A percentile compares a stretch with the other conserved stretches of the same genome.
phyloP scores from a whole-genome alignment of 208 protist genomes.

The Blastocrithidia nonstop region DNA sequence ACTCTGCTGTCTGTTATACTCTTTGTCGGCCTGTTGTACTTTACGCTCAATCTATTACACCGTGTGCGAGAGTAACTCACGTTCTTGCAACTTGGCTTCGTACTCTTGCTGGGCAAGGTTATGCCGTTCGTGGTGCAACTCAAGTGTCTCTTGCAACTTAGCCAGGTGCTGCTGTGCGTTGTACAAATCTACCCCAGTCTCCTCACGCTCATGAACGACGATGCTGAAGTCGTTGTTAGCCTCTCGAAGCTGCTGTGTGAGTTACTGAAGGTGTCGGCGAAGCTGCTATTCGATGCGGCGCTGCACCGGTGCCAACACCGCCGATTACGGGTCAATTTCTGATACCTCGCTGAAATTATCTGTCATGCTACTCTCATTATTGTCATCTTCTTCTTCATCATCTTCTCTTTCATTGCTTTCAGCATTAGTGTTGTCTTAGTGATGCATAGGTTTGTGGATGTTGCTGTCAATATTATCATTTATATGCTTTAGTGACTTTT shows the following conservation, averaged over 20 bases:
- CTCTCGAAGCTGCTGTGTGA: conserved; percentile 75
- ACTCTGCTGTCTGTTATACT: conserved; percentile 73
- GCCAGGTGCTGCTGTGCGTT: conserved; percentile 90
- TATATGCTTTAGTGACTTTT: no score
- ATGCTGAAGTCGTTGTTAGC: conserved; percentile 56
- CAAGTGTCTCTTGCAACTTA: conserved; percentile 84
- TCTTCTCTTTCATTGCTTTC: neutral
- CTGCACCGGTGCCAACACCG: conserved; percentile 73
- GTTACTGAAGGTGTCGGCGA: conserved; percentile 69
- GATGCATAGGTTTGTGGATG: no score
- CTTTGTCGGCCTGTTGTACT: conserved; percentile 79
- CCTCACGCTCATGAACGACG: conserved; percentile 74
- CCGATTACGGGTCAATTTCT: conserved; percentile 81
- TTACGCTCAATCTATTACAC: conserved; percentile 46
- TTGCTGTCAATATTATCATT: no score
- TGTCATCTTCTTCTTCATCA: neutral
- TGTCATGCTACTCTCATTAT: conserved; percentile 26
- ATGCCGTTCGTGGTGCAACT: conserved; percentile 83
- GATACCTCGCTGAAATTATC: conserved; percentile 71
- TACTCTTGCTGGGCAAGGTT: conserved; percentile 45
- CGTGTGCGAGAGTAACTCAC: conserved; percentile 37
- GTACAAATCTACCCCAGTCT: conserved; percentile 90
- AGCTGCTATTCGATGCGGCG: conserved; percentile 81
- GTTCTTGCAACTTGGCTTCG: conserved; percentile 63
- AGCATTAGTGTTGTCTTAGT: neutral